Evolutionary conservation across 1,284 basidiomycete genomes (phyloP).

Genomic region (Sanghuangporus sanghuang): DNA sequence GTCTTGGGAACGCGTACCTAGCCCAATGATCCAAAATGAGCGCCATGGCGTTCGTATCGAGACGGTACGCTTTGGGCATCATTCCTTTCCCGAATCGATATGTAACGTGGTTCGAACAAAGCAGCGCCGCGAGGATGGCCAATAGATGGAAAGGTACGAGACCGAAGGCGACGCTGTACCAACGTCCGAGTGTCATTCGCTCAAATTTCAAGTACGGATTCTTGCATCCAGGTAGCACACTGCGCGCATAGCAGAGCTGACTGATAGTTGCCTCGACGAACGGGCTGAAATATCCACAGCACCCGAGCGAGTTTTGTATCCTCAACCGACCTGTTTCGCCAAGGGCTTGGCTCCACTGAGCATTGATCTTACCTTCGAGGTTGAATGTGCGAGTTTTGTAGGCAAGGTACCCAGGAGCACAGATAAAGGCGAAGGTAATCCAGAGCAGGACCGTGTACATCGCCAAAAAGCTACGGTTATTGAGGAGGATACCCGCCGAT

Average conservation of each 20-base stretch:
- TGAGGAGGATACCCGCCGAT: conserved; percentile 43
- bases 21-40: conserved; percentile 70
- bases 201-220: conserved; percentile 49
- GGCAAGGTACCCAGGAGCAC: conserved; percentile 64
- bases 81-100: conserved; percentile 75
- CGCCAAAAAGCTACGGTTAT: conserved; percentile 45
- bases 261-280: conserved; percentile 63
- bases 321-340: conserved; percentile 47
- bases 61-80: conserved; percentile 66
- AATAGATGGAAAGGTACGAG: conserved; percentile 52
- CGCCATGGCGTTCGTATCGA: conserved; percentile 59
- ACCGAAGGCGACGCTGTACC: conserved; percentile 54
- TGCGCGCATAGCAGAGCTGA: conserved; percentile 59
- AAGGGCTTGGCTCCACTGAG: conserved; percentile 59
- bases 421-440: conserved; percentile 54
- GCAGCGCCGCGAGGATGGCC: conserved; percentile 48
- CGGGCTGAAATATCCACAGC: conserved; percentile 69
- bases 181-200: conserved; percentile 42
- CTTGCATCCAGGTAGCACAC: conserved; percentile 62
- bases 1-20: conserved; percentile 37
- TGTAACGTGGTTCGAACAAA: conserved; percentile 70
- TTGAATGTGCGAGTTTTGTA: conserved; percentile 64
- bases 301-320: conserved; percentile 58
- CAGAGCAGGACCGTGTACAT: conserved; percentile 41
- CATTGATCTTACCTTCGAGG: conserved; percentile 68